A percentile compares a stretch with the other conserved stretches of the same genome.
These are phyloP conservation scores for Jamesozyma spencerorum DNA, from an alignment of 805 yeast species.

Conservation along the genomic window DNA sequence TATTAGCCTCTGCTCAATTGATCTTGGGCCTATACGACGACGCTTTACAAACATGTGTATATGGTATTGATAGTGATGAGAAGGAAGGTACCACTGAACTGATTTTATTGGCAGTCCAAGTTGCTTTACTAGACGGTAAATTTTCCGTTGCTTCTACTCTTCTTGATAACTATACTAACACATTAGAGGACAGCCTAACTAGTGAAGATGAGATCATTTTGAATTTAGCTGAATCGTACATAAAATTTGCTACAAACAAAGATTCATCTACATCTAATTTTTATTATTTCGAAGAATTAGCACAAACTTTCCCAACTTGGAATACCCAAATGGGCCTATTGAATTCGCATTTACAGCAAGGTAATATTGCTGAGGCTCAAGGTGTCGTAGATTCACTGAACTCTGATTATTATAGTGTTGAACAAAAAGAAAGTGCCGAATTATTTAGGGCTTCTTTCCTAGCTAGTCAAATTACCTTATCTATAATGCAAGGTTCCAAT, in stretches of 20 bases:
- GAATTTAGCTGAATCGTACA: conserved; percentile 74
- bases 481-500: conserved; percentile 42
- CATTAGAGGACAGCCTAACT: conserved; percentile 35
- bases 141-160: conserved; percentile 39
- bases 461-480: conserved; percentile 57
- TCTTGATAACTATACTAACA: conserved; percentile 36
- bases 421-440: conserved; percentile 22
- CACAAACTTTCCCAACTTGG: conserved; percentile 45
- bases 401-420: conserved; percentile 33
- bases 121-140: conserved; percentile 34
- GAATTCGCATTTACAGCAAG: conserved; percentile 67
- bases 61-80: conserved; percentile 36
- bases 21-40: conserved; percentile 24
- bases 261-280: conserved; percentile 34
- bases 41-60: conserved; percentile 33
- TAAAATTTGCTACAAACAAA: conserved; percentile 36
- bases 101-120: conserved; percentile 34
- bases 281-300: conserved; percentile 69
- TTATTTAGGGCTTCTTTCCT: conserved; percentile 39
- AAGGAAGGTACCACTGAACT: conserved; percentile 33
- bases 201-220: conserved; percentile 62
- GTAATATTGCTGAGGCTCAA: conserved; percentile 74
- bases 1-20: conserved; percentile 25
- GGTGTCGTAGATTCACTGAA: conserved; percentile 45
- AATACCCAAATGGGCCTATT: conserved; percentile 55